A percentile compares a stretch with the other conserved stretches of the same genome.
phyloP scores from a whole-genome alignment of 208 protist species.

The Leptomonas pyrrhocoris region DNA sequence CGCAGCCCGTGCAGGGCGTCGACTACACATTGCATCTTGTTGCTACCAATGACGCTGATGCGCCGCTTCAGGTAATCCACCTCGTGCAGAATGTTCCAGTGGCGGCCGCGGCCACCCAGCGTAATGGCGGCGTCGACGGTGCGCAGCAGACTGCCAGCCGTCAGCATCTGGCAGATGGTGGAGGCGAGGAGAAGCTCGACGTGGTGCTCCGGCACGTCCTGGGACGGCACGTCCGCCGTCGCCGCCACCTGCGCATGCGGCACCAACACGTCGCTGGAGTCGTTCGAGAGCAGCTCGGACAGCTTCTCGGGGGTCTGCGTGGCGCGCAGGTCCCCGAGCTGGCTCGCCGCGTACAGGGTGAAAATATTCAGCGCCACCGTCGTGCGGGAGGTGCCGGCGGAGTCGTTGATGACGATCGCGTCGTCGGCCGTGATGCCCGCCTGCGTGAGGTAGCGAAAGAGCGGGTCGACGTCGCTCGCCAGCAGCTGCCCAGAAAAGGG shows the following conservation, averaged over 20 bases:
- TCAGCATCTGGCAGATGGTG: constrained; percentile 90
- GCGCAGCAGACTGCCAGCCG: constrained; percentile 70
- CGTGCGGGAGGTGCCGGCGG: constrained; percentile 68
- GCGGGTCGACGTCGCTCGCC: constrained; percentile 78
- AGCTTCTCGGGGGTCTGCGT: constrained; percentile 48
- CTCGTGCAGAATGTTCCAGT: constrained; percentile 83
- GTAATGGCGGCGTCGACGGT: constrained; percentile 72
- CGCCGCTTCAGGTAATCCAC: constrained; percentile 71
- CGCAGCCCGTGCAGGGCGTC: constrained; percentile 72
- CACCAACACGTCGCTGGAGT: constrained; percentile 36
- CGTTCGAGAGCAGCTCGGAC: constrained; percentile 48
- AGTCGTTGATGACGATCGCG: constrained; percentile 84
- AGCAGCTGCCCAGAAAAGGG: constrained; percentile 83
- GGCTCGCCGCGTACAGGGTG: constrained; percentile 69
- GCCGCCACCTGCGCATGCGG: constrained; percentile 44
- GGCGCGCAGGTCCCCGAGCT: constrained; percentile 46
- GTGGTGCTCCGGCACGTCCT: constrained; percentile 58
- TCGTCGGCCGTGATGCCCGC: constrained; percentile 39
- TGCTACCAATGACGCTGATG: constrained; percentile 40
- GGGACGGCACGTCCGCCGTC: constrained; percentile 25
- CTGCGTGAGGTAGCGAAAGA: constrained; percentile 70
- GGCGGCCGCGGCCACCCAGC: constrained; percentile 63
- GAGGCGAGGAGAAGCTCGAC: constrained; percentile 79
- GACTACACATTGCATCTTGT: constrained; percentile 62
- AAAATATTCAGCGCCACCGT: constrained; percentile 84